These are phyloP conservation scores for Dactylellina haptotyla DNA, from an alignment of 2,329 filamentous ascomycete genomes.

Conservation along the genomic window DNA sequence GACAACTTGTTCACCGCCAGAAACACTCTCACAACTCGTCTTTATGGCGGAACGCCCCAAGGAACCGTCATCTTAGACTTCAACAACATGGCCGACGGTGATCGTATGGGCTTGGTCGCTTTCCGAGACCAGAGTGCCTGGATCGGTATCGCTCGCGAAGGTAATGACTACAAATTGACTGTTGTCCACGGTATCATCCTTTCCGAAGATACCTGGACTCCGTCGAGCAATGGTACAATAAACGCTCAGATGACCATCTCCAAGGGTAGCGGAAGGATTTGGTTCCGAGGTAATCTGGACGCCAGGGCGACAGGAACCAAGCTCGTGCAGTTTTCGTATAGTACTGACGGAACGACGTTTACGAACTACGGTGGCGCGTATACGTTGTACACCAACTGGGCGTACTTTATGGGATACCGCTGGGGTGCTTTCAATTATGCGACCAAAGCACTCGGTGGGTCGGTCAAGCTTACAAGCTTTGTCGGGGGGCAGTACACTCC, in stretches of 20 bases:
- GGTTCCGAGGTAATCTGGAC: slow-evolving; percentile 61
- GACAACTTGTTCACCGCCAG: slow-evolving; percentile 61
- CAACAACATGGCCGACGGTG: slow-evolving; percentile 65
- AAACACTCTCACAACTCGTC: slow-evolving; percentile 67
- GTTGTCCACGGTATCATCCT: slow-evolving; percentile 15
- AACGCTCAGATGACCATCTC: slow-evolving; percentile 55
- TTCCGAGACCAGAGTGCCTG: slow-evolving; percentile 68
- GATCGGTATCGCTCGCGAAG: slow-evolving; percentile 64
- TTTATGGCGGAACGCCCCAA: slow-evolving; percentile 65
- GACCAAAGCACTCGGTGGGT: slow-evolving; percentile 63
- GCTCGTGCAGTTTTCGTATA: slow-evolving; percentile 63
- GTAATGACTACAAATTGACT: slow-evolving; percentile 20
- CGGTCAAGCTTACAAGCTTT: slow-evolving; percentile 55
- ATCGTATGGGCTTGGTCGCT: slow-evolving; percentile 66
- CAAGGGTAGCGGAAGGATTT: slow-evolving; percentile 58
- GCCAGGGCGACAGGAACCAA: slow-evolving; percentile 59
- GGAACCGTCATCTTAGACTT: slow-evolving; percentile 67
- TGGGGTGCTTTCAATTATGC: slow-evolving; percentile 67
- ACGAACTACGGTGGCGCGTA: slow-evolving; percentile 60
- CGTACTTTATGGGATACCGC: slow-evolving; percentile 66
- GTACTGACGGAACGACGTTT: slow-evolving; percentile 63
- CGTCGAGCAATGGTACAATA: slow-evolving; percentile 59
- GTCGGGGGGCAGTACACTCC: slow-evolving; percentile 29
- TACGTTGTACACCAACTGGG: slow-evolving; percentile 63
- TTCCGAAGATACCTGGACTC: slow-evolving; percentile 59